Conservation (phyloP, 768 basidiomycete species). For the Russula sp. region DNA sequence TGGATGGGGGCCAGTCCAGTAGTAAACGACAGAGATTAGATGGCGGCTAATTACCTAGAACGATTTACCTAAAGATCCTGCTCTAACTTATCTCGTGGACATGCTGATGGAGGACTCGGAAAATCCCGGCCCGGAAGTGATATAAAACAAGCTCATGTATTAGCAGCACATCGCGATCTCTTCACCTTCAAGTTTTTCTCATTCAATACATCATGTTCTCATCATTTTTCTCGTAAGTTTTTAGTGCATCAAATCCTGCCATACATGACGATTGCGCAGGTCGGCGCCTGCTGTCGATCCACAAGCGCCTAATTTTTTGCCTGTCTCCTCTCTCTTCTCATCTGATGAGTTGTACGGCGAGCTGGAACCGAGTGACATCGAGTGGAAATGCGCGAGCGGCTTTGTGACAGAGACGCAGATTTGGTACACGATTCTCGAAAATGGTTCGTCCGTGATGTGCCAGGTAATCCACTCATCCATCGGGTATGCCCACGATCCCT, state of each 20-base stretch:
- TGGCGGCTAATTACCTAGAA: not conserved
- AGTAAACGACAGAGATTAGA: conserved; percentile 14
- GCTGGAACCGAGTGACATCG: conserved; percentile 66
- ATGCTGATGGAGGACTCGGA: not conserved
- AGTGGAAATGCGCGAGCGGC: conserved; percentile 77
- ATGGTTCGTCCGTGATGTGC: conserved; percentile 73
- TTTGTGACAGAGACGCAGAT: conserved; percentile 88
- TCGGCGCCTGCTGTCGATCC: conserved; percentile 55
- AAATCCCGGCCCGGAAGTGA: conserved; percentile 5
- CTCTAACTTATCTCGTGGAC: too few species aligned
- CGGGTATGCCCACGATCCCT: conserved; percentile 52
- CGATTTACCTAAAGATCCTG: too few species aligned
- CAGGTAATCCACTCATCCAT: conserved; percentile 86
- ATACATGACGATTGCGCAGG: conserved; percentile 32
- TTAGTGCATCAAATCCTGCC: not conserved
- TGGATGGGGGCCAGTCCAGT: not conserved
- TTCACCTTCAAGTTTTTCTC: not conserved
- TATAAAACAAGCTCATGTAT: not conserved
- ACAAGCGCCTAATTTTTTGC: conserved; percentile 73
- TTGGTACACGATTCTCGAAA: conserved; percentile 77
- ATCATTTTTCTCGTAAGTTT: conserved; percentile 69
- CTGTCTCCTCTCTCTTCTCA: conserved; percentile 59
- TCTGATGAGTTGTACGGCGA: conserved; percentile 64
- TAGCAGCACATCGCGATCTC: not conserved
- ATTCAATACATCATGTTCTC: conserved; percentile 60